Evolutionary conservation across 2,329 filamentous ascomycete genomes (phyloP).

Genomic region (Leptographium procerum): DNA sequence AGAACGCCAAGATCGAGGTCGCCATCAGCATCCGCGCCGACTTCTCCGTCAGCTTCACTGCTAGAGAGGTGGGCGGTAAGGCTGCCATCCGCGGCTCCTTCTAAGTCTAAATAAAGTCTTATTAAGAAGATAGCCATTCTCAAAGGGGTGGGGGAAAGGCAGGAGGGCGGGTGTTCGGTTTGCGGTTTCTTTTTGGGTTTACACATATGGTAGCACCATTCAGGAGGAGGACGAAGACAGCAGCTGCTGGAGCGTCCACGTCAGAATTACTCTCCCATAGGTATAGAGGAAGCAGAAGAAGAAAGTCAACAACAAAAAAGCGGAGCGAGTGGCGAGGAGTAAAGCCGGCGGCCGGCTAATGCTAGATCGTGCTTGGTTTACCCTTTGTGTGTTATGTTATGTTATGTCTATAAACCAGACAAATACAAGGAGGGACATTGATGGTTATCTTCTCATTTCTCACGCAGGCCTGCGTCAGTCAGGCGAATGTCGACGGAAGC

Average conservation of each 20-base stretch:
- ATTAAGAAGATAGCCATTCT: too few relatives aligned
- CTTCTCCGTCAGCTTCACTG: constrained; percentile 66
- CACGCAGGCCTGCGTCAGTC: too few relatives aligned
- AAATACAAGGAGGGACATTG: background rate
- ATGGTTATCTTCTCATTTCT: too few relatives aligned
- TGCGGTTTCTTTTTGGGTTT: background rate
- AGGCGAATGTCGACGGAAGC: background rate
- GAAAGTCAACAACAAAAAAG: background rate
- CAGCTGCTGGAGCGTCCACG: background rate
- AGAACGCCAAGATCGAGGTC: constrained; percentile 83
- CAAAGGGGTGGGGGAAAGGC: background rate
- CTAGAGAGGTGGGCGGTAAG: constrained; percentile 78
- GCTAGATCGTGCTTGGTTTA: too few relatives aligned
- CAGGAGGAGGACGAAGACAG: too few relatives aligned
- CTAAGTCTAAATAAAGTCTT: too few relatives aligned
- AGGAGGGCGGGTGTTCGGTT: background rate
- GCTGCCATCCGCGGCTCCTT: constrained; percentile 59
- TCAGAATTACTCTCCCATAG: background rate
- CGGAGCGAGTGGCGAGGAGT: background rate
- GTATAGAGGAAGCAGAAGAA: background rate
- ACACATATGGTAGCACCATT: background rate
- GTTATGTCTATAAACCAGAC: background rate
- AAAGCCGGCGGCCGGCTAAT: background rate
- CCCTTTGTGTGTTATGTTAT: background rate
- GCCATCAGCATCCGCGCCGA: constrained; percentile 81